These are phyloP conservation scores for Lactarius vividus DNA, from an alignment of 768 basidiomycete genomes.

Conservation along the genomic window DNA sequence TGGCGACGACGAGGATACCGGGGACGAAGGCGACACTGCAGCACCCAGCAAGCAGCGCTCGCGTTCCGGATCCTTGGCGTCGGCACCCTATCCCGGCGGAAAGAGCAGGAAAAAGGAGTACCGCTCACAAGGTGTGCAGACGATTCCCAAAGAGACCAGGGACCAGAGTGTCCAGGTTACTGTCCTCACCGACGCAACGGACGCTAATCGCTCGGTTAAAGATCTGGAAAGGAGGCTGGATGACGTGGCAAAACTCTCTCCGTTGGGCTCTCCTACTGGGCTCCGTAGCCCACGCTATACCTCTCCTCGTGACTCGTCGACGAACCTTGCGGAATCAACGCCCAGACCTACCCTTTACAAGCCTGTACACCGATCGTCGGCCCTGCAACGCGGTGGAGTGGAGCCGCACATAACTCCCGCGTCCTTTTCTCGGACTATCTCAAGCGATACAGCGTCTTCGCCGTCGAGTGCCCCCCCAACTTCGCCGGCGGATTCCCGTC, in stretches of 20 bases:
- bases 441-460: constrained; percentile 53
- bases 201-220: constrained; percentile 26
- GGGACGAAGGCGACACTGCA: constrained; percentile 37
- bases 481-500: constrained; percentile 36
- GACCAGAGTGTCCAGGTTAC: constrained; percentile 61
- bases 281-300: constrained; percentile 25
- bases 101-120: constrained; percentile 53
- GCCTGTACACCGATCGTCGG: constrained; percentile 13
- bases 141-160: constrained; percentile 51
- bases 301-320: constrained; percentile 30
- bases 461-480: constrained; percentile 54
- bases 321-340: constrained; percentile 22
- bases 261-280: constrained; percentile 34
- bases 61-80: constrained; percentile 37
- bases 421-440: constrained; percentile 37
- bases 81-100: constrained; percentile 35
- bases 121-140: constrained; percentile 69
- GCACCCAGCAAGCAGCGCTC: constrained; percentile 27
- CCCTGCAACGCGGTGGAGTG: constrained; percentile 25
- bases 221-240: constrained; percentile 22
- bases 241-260: constrained; percentile 32
- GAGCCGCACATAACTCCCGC: constrained; percentile 24
- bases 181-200: constrained; percentile 23
- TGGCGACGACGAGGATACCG: constrained; percentile 70
- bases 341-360: constrained; percentile 22